Conservation (phyloP, 805 yeast genomes). For the Yarrowia osloensis region DNA sequence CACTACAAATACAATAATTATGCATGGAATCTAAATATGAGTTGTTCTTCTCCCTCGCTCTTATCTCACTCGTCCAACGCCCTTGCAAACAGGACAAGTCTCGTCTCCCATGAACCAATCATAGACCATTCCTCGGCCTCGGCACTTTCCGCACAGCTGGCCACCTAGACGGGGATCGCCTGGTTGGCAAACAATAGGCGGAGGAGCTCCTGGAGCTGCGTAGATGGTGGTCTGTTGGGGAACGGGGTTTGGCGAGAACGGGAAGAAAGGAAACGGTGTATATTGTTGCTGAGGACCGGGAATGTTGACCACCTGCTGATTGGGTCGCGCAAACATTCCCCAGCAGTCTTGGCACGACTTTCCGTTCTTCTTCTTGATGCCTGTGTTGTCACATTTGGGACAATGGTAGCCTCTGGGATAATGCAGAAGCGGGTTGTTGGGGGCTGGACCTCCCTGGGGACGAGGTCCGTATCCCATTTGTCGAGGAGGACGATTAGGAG, state of each 20-base stretch:
- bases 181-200: constrained; percentile 57
- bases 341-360: constrained; percentile 70
- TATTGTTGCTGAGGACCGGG: constrained; percentile 35
- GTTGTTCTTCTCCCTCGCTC: neutral
- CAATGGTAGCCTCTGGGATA: constrained; percentile 68
- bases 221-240: constrained; percentile 32
- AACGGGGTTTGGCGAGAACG: constrained; percentile 33
- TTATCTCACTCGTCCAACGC: constrained; percentile 55
- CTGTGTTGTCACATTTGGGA: constrained; percentile 72
- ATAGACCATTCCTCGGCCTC: constrained; percentile 61
- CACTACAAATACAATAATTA: neutral
- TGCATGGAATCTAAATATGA: neutral
- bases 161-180: constrained; percentile 85
- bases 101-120: constrained; percentile 60
- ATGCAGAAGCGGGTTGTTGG: constrained; percentile 56
- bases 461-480: constrained; percentile 32
- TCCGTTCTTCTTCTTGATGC: constrained; percentile 62
- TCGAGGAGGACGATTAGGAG: constrained; percentile 18
- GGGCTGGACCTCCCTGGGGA: constrained; percentile 34
- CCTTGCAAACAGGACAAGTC: constrained; percentile 63
- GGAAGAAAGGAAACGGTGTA: constrained; percentile 35
- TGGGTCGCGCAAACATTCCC: constrained; percentile 56
- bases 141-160: constrained; percentile 66
- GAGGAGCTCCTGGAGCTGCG: constrained; percentile 39
- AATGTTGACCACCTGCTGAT: constrained; percentile 34